A percentile compares a stretch with the other conserved stretches of the same genome.
Evolutionary conservation across 768 basidiomycete genomes (phyloP).

Genomic region (Crassisporium funariophilum): DNA sequence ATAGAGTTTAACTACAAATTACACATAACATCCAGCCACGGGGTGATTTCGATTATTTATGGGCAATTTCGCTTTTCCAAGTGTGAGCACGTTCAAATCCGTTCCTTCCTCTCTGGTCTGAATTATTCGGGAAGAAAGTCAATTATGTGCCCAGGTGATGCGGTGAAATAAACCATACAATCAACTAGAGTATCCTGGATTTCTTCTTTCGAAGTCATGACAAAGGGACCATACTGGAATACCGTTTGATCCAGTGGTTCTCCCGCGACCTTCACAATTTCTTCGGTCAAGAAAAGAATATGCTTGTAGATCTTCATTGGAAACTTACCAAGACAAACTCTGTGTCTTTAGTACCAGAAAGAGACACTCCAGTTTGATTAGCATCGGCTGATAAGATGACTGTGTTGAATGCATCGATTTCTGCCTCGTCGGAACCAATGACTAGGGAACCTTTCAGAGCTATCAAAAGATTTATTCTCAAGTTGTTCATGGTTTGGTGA

Average conservation of each 20-base stretch:
- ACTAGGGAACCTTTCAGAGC: conserved; percentile 67
- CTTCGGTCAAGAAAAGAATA: conserved; percentile 7
- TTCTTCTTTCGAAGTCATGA: conserved; percentile 80
- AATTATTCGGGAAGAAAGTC: conserved; percentile 9
- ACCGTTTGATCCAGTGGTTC: conserved; percentile 90
- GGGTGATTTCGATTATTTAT: conserved; percentile 28
- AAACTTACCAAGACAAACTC: conserved; percentile 70
- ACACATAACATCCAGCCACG: conserved; percentile 24
- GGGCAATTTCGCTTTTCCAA: conserved; percentile 85
- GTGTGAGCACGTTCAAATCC: conserved; percentile 90
- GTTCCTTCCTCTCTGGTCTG: conserved; percentile 74
- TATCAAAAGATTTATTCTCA: conserved; percentile 23
- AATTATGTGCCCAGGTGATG: conserved; percentile 1
- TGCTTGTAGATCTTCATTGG: too few relatives aligned
- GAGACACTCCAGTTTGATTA: conserved; percentile 66
- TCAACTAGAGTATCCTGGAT: conserved; percentile 83
- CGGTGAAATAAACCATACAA: conserved; percentile 47
- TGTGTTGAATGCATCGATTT: conserved; percentile 69
- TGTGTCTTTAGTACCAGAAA: conserved; percentile 63
- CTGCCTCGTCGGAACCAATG: conserved; percentile 51
- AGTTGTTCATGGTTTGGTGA: too few relatives aligned
- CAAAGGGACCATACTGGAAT: conserved; percentile 86
- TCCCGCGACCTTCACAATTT: conserved; percentile 62
- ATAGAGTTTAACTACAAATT: conserved; percentile 31
- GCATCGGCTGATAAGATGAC: conserved; percentile 71